phyloP scores from a whole-genome alignment of 2,329 filamentous ascomycete species.

The Bipolaris bicolor region DNA sequence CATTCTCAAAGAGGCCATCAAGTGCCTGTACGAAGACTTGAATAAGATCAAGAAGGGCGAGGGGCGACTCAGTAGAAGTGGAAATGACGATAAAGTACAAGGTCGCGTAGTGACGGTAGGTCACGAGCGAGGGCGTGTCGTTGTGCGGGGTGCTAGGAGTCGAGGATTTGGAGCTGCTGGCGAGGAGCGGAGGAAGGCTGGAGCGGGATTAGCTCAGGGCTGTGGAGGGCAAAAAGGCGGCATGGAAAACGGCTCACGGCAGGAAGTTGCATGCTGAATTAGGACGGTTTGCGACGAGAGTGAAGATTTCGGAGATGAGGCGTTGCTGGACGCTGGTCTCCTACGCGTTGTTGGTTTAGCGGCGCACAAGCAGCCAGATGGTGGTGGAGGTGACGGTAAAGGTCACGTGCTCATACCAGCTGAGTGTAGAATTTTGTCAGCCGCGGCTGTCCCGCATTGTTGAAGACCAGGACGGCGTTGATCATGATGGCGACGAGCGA shows the following conservation, averaged over 20 bases:
- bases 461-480: conserved; percentile 98
- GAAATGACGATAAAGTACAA: conserved; percentile 99
- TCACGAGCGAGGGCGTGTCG: conserved; percentile 92
- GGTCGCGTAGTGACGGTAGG: conserved; percentile 97
- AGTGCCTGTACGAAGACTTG: conserved; percentile 98
- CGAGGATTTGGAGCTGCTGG: conserved; percentile 54
- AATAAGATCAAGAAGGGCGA: conserved; percentile 93
- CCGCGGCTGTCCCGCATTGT: conserved; percentile 94
- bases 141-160: conserved; percentile 68
- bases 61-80: conserved; percentile 92
- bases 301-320: conserved; percentile 96
- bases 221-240: neutral
- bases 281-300: conserved; percentile 88
- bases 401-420: conserved; percentile 64
- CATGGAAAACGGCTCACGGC: conserved; percentile 57
- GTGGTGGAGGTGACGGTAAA: neutral
- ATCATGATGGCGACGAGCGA: conserved; percentile 69
- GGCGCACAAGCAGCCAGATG: neutral
- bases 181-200: conserved; percentile 69
- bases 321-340: conserved; percentile 97
- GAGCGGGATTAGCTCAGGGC: conserved; percentile 60
- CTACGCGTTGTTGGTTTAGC: conserved; percentile 54
- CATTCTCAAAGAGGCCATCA: conserved; percentile 95
- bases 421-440: conserved; percentile 99
- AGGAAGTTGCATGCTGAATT: conserved; percentile 97